Conservation (phyloP, 306 rosid genomes). For the Rubus parviflorus region DNA sequence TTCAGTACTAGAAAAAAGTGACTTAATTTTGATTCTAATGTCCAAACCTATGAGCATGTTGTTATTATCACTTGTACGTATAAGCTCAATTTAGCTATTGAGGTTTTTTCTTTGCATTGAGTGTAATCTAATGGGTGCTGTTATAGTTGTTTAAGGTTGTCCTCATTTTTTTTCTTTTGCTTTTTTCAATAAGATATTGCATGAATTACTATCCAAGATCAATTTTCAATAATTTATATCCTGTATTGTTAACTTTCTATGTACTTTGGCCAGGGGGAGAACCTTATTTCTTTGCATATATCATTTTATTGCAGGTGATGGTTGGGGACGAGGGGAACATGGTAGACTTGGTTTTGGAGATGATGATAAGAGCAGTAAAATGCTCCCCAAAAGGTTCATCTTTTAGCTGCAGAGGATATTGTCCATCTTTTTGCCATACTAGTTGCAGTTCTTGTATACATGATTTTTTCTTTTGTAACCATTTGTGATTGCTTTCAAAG, state of each 20-base stretch:
- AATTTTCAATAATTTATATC: neutral
- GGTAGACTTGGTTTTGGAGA: slow-evolving; percentile 99
- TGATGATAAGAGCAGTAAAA: slow-evolving; percentile 96
- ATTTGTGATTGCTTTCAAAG: too few species aligned
- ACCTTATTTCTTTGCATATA: neutral
- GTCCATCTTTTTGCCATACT: slow-evolving; percentile 38
- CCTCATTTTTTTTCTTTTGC: neutral
- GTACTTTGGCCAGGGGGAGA: neutral
- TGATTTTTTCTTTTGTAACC: too few species aligned
- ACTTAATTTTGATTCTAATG: slow-evolving; percentile 77
- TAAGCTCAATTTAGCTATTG: neutral
- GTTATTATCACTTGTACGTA: neutral
- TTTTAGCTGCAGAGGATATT: slow-evolving; percentile 82
- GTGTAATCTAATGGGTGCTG: neutral
- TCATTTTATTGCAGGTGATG: slow-evolving; percentile 67
- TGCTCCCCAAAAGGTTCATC: slow-evolving; percentile 92
- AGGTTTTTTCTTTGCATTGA: neutral
- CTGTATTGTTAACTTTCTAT: neutral
- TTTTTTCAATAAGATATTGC: neutral
- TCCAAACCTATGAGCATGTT: slow-evolving; percentile 67
- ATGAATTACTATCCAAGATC: neutral
- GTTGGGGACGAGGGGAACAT: slow-evolving; percentile 99
- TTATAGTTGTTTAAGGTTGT: neutral
- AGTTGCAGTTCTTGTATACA: too few species aligned
- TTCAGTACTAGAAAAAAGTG: slow-evolving; percentile 58